Percentiles rank a stretch among this genome's conserved stretches.
phyloP scores from a whole-genome alignment of 2,329 filamentous ascomycete genomes.

The Fusarium concolor region DNA sequence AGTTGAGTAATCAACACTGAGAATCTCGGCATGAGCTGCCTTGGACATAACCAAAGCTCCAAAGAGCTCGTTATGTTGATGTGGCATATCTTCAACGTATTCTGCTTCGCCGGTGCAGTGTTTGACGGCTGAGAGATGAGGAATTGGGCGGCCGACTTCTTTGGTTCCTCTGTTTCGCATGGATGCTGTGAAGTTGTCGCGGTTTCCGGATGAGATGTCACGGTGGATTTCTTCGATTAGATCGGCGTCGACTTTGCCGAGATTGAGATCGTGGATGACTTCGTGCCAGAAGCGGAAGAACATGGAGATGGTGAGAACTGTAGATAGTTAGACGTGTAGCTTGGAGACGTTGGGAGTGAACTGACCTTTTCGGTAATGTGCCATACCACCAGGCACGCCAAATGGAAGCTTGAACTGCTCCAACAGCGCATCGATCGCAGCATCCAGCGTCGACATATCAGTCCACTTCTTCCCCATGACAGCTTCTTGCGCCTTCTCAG shows the following conservation, averaged over 20 bases:
- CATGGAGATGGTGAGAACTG: background rate
- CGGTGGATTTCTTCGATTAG: slow-evolving; percentile 1
- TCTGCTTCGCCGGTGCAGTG: slow-evolving; percentile 4
- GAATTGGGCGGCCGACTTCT: background rate
- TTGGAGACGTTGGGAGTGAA: background rate
- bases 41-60: background rate
- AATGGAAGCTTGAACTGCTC: background rate
- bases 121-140: background rate
- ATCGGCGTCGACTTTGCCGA: background rate
- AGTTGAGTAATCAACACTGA: background rate
- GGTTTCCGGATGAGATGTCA: background rate
- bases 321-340: fast-evolving
- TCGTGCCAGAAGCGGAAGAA: slow-evolving; percentile 15
- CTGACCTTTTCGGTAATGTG: background rate
- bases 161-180: background rate
- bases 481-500: background rate
- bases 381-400: background rate
- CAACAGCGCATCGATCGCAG: background rate
- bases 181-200: background rate
- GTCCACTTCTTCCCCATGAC: background rate
- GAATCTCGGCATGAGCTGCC: background rate
- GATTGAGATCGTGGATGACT: background rate
- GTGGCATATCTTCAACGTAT: background rate
- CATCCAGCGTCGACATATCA: background rate
- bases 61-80: background rate